These are phyloP conservation scores for Serendipita sp. DNA, from an alignment of 768 basidiomycete species.

Conservation along the genomic window DNA sequence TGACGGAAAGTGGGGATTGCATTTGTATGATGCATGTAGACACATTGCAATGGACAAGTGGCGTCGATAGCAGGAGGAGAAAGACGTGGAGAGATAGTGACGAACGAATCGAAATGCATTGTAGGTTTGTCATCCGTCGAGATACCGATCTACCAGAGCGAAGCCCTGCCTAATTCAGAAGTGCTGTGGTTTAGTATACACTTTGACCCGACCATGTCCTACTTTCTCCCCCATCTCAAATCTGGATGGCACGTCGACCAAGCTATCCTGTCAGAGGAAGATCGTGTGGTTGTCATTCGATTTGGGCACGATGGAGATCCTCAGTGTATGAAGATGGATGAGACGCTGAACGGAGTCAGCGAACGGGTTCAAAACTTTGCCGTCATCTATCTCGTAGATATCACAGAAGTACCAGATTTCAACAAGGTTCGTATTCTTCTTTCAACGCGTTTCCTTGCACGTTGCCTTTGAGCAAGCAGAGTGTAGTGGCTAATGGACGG, in stretches of 20 bases:
- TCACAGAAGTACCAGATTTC: constrained; percentile 94
- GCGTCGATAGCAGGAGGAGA: too few species aligned
- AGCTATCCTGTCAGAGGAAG: constrained; percentile 96
- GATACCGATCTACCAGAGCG: too few species aligned
- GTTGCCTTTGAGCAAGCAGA: neutral
- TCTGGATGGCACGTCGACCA: constrained; percentile 99
- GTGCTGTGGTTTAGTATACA: too few species aligned
- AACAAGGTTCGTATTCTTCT: constrained; percentile 55
- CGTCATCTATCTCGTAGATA: constrained; percentile 89
- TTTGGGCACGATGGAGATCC: constrained; percentile 91
- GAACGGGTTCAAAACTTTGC: constrained; percentile 99
- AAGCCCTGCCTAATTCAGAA: too few species aligned
- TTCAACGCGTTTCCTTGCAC: neutral
- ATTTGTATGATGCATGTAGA: too few species aligned
- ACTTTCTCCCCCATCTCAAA: constrained; percentile 74
- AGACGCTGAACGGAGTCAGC: constrained; percentile 78
- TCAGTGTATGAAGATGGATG: constrained; percentile 99
- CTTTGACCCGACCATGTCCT: constrained; percentile 43
- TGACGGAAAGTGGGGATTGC: too few species aligned
- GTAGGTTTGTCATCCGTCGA: too few species aligned
- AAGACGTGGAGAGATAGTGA: too few species aligned
- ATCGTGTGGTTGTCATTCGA: constrained; percentile 82
- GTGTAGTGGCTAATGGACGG: neutral
- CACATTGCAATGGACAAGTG: too few species aligned
- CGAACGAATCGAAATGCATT: too few species aligned